Percentiles rank a stretch among this genome's conserved stretches.
These are phyloP conservation scores for Reutealis trisperma DNA, from an alignment of 345 rosid genomes.

Conservation along the genomic window DNA sequence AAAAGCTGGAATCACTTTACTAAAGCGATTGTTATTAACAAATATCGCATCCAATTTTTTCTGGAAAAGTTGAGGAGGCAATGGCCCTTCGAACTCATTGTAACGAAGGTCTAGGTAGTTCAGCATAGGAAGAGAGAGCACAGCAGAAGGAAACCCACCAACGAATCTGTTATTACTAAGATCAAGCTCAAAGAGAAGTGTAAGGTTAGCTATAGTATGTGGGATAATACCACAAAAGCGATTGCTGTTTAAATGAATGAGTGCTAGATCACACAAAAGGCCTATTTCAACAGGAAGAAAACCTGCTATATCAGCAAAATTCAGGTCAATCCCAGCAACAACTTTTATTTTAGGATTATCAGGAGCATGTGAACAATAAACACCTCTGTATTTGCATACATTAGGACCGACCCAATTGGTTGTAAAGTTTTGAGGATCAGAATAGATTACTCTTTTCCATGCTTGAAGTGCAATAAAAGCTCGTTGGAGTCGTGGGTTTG, in stretches of 20 bases:
- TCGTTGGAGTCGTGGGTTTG: constrained; percentile 59
- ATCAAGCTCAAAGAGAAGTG: constrained; percentile 78
- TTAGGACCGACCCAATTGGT: constrained; percentile 71
- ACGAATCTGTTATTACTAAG: constrained; percentile 88
- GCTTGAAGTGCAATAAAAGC: constrained; percentile 74
- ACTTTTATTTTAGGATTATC: constrained; percentile 50
- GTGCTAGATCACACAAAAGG: constrained; percentile 69
- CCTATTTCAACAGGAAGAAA: constrained; percentile 75
- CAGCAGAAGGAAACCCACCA: constrained; percentile 68
- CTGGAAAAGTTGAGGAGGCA: constrained; percentile 67
- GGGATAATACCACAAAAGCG: constrained; percentile 91
- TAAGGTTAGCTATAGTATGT: constrained; percentile 51
- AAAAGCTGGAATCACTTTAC: constrained; percentile 46
- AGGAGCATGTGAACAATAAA: constrained; percentile 59
- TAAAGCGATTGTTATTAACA: constrained; percentile 67
- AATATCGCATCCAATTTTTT: constrained; percentile 78
- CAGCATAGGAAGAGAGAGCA: constrained; percentile 66
- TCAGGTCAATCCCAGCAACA: constrained; percentile 78
- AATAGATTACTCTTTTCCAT: constrained; percentile 77
- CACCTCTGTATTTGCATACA: constrained; percentile 68
- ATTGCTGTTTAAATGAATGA: constrained; percentile 78
- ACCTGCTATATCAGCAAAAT: constrained; percentile 73
- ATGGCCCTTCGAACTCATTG: constrained; percentile 85
- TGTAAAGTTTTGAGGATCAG: constrained; percentile 80
- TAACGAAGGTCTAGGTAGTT: constrained; percentile 69